phyloP scores from a whole-genome alignment of 345 rosid genomes.

The Pugionium dolabratum region DNA sequence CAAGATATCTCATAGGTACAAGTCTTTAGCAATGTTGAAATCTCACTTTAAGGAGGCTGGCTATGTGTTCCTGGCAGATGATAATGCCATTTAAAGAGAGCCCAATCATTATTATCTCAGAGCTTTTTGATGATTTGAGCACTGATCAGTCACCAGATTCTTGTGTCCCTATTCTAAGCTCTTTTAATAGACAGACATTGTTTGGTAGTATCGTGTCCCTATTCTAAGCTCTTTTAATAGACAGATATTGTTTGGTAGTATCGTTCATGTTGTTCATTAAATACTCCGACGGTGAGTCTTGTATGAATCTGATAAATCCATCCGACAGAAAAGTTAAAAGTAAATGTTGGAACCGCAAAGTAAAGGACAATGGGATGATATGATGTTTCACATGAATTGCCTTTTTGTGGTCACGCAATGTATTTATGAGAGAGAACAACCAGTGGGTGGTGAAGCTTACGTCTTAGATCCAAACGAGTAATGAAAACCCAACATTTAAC shows the following conservation, averaged over 20 bases:
- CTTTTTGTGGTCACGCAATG: conserved; percentile 21
- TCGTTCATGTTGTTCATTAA: conserved; percentile 9
- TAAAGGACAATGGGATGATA: not conserved
- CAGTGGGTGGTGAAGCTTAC: not conserved
- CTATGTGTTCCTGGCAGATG: conserved; percentile 47
- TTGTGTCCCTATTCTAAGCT: too few relatives aligned
- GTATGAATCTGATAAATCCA: conserved; percentile 8
- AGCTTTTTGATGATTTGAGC: conserved; percentile 17
- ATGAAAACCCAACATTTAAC: conserved; percentile 7
- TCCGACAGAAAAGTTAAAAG: too few relatives aligned
- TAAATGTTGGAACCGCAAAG: not conserved
- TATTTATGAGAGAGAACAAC: conserved; percentile 16
- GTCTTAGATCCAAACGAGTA: not conserved
- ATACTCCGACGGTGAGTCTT: conserved; percentile 17
- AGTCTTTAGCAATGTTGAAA: conserved; percentile 71
- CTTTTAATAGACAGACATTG: too few relatives aligned
- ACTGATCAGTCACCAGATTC: not conserved
- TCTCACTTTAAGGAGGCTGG: conserved; percentile 73
- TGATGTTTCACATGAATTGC: conserved; percentile 20
- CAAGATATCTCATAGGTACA: conserved; percentile 85
- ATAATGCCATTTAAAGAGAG: conserved; percentile 15
- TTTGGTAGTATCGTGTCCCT: too few relatives aligned
- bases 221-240: too few relatives aligned
- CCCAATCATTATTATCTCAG: not conserved
- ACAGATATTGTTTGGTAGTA: not conserved